Evolutionary conservation across 2,329 filamentous ascomycete species (phyloP).

Genomic region (Curvularia verruculosa): DNA sequence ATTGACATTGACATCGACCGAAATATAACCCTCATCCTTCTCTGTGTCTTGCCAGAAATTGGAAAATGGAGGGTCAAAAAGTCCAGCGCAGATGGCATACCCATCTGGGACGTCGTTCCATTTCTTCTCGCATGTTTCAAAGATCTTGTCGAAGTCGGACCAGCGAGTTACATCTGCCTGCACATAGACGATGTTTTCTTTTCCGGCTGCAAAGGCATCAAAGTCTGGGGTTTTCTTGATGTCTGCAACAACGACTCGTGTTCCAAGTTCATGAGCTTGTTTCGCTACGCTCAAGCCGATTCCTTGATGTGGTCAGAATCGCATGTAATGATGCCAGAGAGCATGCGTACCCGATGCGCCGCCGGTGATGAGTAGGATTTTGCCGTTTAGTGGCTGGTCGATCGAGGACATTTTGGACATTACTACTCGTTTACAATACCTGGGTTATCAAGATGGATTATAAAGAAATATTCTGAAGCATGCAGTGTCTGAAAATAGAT

Average conservation of each 20-base stretch:
- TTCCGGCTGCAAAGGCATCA: constrained; percentile 23
- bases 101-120: constrained; percentile 43
- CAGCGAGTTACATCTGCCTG: constrained; percentile 38
- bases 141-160: constrained; percentile 35
- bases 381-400: constrained; percentile 40
- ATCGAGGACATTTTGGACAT: constrained; percentile 20
- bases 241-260: constrained; percentile 34
- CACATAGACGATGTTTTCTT: constrained; percentile 34
- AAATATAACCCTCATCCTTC: constrained; percentile 33
- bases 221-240: constrained; percentile 32
- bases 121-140: constrained; percentile 33
- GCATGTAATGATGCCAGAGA: background rate
- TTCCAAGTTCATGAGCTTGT: constrained; percentile 33
- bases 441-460: background rate
- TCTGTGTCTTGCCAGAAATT: constrained; percentile 43
- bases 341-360: constrained; percentile 40
- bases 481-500: background rate
- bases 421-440: background rate
- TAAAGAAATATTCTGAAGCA: background rate
- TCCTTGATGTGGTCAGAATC: constrained; percentile 22
- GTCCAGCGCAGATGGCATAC: constrained; percentile 41
- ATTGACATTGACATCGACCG: constrained; percentile 40
- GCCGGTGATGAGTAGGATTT: constrained; percentile 45
- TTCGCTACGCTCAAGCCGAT: constrained; percentile 43
- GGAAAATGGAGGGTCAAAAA: constrained; percentile 39